Evolutionary conservation across 495 filamentous ascomycete genomes (phyloP).

Genomic region (Niebla homalea): DNA sequence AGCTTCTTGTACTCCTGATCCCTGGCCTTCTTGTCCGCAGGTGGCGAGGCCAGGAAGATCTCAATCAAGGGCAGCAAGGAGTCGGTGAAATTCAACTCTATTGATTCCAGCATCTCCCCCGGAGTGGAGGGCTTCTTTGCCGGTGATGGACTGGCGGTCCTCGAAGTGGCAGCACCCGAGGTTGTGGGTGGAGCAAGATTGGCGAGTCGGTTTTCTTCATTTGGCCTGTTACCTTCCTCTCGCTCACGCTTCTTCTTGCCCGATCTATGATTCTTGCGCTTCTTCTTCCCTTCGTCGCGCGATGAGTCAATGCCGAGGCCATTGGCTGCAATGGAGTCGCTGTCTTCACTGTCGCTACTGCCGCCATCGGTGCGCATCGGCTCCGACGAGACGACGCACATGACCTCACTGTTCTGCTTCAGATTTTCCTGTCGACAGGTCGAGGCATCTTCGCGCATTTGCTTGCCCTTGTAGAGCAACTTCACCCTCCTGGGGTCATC

Average conservation of each 20-base stretch:
- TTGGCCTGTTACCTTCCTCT: slow-evolving; percentile 5
- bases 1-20: slow-evolving; percentile 69
- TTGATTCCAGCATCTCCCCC: slow-evolving; percentile 56
- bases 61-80: slow-evolving; percentile 53
- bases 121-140: slow-evolving; percentile 35
- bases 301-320: slow-evolving; percentile 13
- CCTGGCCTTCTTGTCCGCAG: slow-evolving; percentile 54
- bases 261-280: slow-evolving; percentile 14
- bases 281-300: slow-evolving; percentile 16
- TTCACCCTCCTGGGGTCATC: slow-evolving; percentile 49
- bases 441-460: slow-evolving; percentile 51
- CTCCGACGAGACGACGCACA: slow-evolving; percentile 40
- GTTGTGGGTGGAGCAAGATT: slow-evolving; percentile 16
- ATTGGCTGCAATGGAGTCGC: slow-evolving; percentile 32
- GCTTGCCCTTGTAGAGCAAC: slow-evolving; percentile 71
- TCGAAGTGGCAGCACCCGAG: neutral
- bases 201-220: slow-evolving; percentile 13
- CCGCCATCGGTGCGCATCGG: slow-evolving; percentile 22
- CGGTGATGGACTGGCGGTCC: slow-evolving; percentile 19
- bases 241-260: slow-evolving; percentile 22
- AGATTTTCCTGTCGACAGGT: slow-evolving; percentile 61
- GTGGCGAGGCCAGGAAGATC: slow-evolving; percentile 50
- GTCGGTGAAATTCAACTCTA: slow-evolving; percentile 52
- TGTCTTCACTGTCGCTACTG: slow-evolving; percentile 11
- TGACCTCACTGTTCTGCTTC: slow-evolving; percentile 67